Conservation (phyloP, 23 red algal genomes). For the Pyropia yezoensis region DNA sequence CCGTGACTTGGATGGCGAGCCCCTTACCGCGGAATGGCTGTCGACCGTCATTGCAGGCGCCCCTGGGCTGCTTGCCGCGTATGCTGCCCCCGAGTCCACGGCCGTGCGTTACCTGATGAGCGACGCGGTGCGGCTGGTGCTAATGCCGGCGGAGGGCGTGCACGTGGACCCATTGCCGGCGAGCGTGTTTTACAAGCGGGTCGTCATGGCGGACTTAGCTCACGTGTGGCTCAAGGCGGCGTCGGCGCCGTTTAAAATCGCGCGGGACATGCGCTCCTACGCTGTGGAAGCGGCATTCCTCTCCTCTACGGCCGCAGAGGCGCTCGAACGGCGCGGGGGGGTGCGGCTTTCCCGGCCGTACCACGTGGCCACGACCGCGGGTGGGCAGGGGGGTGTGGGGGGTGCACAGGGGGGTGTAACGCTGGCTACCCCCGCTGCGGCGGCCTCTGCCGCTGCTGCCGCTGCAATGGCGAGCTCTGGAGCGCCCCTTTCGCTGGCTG, state of each 20-base stretch:
- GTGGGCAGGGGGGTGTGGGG: background rate
- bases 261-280: constrained; percentile 36
- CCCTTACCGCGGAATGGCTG: constrained; percentile 31
- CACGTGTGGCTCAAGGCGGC: constrained; percentile 29
- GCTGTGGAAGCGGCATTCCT: constrained; percentile 39
- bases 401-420: too few relatives aligned
- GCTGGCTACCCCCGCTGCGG: too few relatives aligned
- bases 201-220: constrained; percentile 35
- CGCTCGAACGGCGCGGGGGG: constrained; percentile 12
- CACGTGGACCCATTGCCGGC: background rate
- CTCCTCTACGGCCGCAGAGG: constrained; percentile 9
- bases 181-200: constrained; percentile 46
- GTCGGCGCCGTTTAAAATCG: constrained; percentile 32
- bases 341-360: too few relatives aligned
- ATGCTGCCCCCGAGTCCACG: constrained; percentile 11
- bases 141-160: background rate
- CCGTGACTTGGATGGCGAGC: constrained; percentile 25
- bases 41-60: constrained; percentile 7
- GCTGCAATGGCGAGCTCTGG: background rate
- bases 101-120: constrained; percentile 42
- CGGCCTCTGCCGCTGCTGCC: background rate
- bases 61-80: background rate
- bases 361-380: background rate
- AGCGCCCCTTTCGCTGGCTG: constrained; percentile 1
- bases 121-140: constrained; percentile 20